Conservation (phyloP, 371 early-diverging fungal genomes). For the Capillidium rhysosporum region DNA sequence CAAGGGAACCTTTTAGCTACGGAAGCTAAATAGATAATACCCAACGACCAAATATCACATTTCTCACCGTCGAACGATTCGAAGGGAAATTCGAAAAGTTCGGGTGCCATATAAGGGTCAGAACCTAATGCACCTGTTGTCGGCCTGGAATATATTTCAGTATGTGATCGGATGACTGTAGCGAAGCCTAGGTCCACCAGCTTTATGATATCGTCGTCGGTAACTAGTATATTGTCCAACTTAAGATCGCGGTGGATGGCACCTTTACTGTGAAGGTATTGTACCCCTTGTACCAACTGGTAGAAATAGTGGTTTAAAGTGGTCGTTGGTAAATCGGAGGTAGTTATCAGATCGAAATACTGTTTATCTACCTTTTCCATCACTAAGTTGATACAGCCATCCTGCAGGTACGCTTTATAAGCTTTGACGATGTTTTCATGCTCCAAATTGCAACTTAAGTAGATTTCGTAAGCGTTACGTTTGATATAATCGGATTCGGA, state of each 20-base stretch:
- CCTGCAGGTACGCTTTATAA: constrained; percentile 47
- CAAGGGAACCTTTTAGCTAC: constrained; percentile 52
- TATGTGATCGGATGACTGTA: constrained; percentile 26
- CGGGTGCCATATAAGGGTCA: constrained; percentile 85
- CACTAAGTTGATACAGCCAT: constrained; percentile 28
- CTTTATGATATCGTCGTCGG: constrained; percentile 48
- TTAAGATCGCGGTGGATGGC: constrained; percentile 76
- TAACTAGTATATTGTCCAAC: constrained; percentile 63
- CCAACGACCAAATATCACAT: constrained; percentile 57
- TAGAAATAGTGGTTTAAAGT: constrained; percentile 50
- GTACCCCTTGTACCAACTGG: constrained; percentile 53
- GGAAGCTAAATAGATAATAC: constrained; percentile 59
- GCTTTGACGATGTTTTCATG: constrained; percentile 76
- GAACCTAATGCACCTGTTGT: constrained; percentile 54
- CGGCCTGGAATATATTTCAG: background rate
- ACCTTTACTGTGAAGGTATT: constrained; percentile 47
- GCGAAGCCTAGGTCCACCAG: constrained; percentile 88
- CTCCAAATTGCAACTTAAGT: constrained; percentile 26
- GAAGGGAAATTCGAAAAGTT: constrained; percentile 21
- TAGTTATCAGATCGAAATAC: constrained; percentile 44
- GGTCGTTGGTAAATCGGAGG: constrained; percentile 34
- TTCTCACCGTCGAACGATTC: constrained; percentile 34
- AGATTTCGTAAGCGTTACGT: constrained; percentile 4
- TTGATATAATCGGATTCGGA: background rate
- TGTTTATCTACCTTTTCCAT: constrained; percentile 67